Base-by-base conservation (phyloP, 2,329 filamentous ascomycete genomes). In the Alternaria angustiovoidea region DNA sequence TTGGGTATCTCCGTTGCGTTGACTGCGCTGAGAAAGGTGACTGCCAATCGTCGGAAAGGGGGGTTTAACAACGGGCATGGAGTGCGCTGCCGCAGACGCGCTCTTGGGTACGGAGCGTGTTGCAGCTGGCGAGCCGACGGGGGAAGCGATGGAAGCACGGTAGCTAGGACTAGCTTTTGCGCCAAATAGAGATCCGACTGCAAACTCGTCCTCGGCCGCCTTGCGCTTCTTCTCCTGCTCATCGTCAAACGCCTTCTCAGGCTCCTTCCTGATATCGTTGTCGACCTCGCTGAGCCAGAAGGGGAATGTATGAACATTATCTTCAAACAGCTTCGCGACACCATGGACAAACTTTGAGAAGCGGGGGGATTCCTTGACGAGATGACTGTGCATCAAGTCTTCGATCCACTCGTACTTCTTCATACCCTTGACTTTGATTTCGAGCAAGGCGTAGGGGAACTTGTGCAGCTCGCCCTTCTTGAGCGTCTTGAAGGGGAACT, bases 301-400 rank as follows among this genome's bases (percentile, higher is more conserved):
- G 14, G 95, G 95, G 73, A 98, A 89, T 64, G 88, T 94, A 81
- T 98, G 98, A 78, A 99, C 94, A 73, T 97, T 88, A 78, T 99
- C 82, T 72, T 98, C 95, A 69, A 98, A 98, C 2, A 99, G 85
- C 39, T 90, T 89, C 7, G 94, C 94, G 5, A 96, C 89, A 62
- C 95, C 95, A 72, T 99, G 94, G 2, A 96, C 91, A 70, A 98
- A 99, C 78, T 99, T 99, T 71, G 93, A 97, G 81, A 99, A 99
- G 51, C 91, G 88, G 1, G 94, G 92, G 0, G 91, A 89, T 46
- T 93, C 89, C 75, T 97, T 93, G 64, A 99, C 91, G 5, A 99
- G 86, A 78, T 99, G 94, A 5, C 93, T 97, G 53, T 87, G 86
- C 88, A 96, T 97, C 68, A 99, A 82, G 68, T 99, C 95, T 68